Evolutionary conservation across 2,329 filamentous ascomycete genomes (phyloP).

Genomic region (Diaporthe amygdali): DNA sequence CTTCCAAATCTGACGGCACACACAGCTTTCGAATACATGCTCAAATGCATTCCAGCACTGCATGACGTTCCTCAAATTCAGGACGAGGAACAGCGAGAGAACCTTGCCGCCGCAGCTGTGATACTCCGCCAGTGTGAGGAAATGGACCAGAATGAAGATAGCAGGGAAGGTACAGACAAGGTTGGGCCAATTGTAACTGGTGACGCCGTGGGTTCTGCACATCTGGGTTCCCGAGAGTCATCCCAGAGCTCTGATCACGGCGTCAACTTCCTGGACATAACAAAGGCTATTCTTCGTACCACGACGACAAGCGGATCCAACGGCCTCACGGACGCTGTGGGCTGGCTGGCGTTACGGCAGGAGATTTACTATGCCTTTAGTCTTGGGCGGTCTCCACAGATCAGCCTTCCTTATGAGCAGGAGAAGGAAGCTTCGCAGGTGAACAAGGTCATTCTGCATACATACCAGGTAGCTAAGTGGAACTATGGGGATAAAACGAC

Average conservation of each 20-base stretch:
- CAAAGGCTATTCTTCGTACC: not conserved
- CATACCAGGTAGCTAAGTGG: constrained; percentile 2
- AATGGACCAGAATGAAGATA: not conserved
- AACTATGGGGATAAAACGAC: not conserved
- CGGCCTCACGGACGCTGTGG: not conserved
- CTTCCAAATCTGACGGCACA: not conserved
- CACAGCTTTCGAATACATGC: not conserved
- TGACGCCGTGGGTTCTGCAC: not conserved
- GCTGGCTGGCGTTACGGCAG: not conserved
- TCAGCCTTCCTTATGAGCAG: not conserved
- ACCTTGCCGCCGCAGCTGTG: not conserved
- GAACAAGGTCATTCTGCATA: not conserved
- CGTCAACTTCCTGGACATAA: not conserved
- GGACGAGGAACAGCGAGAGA: not conserved
- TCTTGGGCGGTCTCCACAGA: not conserved
- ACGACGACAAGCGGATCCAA: not conserved
- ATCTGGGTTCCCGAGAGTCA: not conserved
- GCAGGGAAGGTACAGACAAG: not conserved
- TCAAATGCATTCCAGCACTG: not conserved
- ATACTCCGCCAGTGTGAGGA: not conserved
- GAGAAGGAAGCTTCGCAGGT: not conserved
- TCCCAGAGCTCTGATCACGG: not conserved
- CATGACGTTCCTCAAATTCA: not conserved
- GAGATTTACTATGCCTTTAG: not conserved
- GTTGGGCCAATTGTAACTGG: not conserved